Conservation (phyloP, 345 rosid species). For the Boechera divaricarpa region DNA sequence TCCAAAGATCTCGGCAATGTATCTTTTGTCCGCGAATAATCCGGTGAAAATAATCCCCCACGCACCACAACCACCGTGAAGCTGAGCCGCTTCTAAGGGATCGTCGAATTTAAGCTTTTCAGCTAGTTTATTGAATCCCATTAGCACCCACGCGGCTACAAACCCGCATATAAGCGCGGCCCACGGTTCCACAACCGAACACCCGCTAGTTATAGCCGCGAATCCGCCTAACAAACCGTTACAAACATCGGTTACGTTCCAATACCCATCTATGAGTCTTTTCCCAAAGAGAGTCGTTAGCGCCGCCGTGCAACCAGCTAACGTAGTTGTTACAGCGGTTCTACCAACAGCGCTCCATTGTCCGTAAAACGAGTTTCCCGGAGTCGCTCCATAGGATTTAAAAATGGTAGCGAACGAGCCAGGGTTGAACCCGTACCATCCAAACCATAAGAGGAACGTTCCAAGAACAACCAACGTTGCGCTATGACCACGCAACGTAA, state of each 20-base stretch:
- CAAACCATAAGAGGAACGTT: conserved; percentile 54
- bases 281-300: conserved; percentile 50
- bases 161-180: conserved; percentile 54
- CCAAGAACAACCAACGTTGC: conserved; percentile 54
- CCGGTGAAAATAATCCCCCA: conserved; percentile 55
- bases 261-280: conserved; percentile 44
- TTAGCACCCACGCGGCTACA: conserved; percentile 52
- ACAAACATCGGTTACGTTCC: conserved; percentile 53
- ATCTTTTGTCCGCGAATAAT: conserved; percentile 44
- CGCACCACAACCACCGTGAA: conserved; percentile 53
- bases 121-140: conserved; percentile 49
- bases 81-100: conserved; percentile 57
- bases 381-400: conserved; percentile 31
- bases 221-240: conserved; percentile 57
- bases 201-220: conserved; percentile 54
- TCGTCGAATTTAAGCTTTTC: conserved; percentile 48
- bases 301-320: conserved; percentile 55
- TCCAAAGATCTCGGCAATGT: conserved; percentile 43
- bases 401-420: conserved; percentile 51
- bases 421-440: conserved; percentile 57
- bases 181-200: conserved; percentile 54
- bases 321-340: conserved; percentile 55
- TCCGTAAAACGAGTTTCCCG: conserved; percentile 43
- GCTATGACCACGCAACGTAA: conserved; percentile 48
- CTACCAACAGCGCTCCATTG: conserved; percentile 58